Conservation (phyloP, 2,329 filamentous ascomycete species). For the Colletotrichum australisinense region DNA sequence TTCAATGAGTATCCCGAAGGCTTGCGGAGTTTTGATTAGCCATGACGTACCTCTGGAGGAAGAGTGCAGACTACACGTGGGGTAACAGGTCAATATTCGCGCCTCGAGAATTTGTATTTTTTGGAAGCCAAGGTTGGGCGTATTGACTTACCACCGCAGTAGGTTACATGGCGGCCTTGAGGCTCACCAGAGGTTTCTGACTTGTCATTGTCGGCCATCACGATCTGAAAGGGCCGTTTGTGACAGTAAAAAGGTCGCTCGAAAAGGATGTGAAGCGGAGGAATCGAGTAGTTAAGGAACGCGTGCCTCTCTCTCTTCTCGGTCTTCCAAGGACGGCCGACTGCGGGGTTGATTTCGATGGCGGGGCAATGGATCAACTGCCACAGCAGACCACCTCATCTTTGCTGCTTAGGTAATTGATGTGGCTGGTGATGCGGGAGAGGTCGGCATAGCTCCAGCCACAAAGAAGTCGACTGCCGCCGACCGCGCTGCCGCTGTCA, state of each 20-base stretch:
- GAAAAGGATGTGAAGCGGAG: constrained; percentile 35
- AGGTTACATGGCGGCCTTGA: constrained; percentile 63
- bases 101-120: neutral
- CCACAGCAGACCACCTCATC: constrained; percentile 18
- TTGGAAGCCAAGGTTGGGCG: neutral
- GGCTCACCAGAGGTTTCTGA: constrained; percentile 57
- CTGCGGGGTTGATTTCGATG: constrained; percentile 36
- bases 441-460: neutral
- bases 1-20: neutral
- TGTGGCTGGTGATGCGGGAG: neutral
- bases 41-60: constrained; percentile 68
- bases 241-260: constrained; percentile 7
- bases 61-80: constrained; percentile 68
- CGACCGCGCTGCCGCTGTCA: neutral
- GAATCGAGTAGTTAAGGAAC: constrained; percentile 12
- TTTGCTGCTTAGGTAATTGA: constrained; percentile 1
- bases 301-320: constrained; percentile 31
- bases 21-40: neutral
- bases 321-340: constrained; percentile 26
- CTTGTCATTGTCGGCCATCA: constrained; percentile 67
- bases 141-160: constrained; percentile 67
- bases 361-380: constrained; percentile 34
- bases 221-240: constrained; percentile 39
- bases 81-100: constrained; percentile 25
- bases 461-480: neutral